These are phyloP conservation scores for Claviceps paspali DNA, from an alignment of 2,329 filamentous ascomycete species.

Conservation along the genomic window DNA sequence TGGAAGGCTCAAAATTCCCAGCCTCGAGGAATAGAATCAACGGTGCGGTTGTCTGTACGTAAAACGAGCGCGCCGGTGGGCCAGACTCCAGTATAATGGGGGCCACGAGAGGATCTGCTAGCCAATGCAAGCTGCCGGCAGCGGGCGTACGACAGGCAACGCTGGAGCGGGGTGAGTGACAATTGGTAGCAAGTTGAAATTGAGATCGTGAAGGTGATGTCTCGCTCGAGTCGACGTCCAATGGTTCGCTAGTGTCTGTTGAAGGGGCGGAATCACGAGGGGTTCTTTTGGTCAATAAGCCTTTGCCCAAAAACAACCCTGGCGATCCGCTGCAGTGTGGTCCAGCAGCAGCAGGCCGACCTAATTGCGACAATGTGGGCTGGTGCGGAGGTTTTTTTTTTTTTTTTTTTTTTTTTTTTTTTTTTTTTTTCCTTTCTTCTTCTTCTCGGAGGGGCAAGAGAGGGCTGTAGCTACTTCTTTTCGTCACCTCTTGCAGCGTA, in stretches of 20 bases:
- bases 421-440: too few relatives aligned
- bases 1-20: neutral
- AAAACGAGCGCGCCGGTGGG: constrained; percentile 20
- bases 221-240: neutral
- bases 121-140: constrained; percentile 14
- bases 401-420: too few relatives aligned
- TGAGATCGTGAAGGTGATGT: constrained; percentile 3
- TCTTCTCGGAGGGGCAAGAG: constrained; percentile 3
- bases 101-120: constrained; percentile 8
- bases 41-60: constrained; percentile 16
- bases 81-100: constrained; percentile 12
- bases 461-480: too few relatives aligned
- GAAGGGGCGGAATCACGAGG: neutral
- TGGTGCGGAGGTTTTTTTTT: constrained; percentile 4
- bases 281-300: neutral
- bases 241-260: constrained; percentile 1
- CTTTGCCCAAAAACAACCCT: neutral
- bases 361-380: constrained; percentile 1
- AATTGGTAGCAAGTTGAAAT: constrained; percentile 1
- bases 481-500: too few relatives aligned
- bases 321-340: neutral
- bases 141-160: constrained; percentile 6
- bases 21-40: constrained; percentile 2
- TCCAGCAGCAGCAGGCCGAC: neutral
- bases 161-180: constrained; percentile 2